phyloP scores from a whole-genome alignment of 169 alveolate genomes.

The Perkinsus olseni region DNA sequence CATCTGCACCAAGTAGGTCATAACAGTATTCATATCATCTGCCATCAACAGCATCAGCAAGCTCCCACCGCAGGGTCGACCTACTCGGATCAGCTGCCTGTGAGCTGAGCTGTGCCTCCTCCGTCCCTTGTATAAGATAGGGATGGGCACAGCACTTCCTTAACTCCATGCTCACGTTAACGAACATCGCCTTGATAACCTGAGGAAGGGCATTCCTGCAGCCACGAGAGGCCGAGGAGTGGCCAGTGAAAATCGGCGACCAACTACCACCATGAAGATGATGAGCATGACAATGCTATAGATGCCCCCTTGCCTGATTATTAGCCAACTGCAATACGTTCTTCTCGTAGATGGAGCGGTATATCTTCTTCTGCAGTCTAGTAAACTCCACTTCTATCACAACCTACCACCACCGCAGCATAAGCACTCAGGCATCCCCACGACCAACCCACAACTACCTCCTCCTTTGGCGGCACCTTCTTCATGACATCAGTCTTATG shows the following conservation, averaged over 20 bases:
- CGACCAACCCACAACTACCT: background rate
- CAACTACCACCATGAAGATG: too few relatives aligned
- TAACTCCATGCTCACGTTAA: constrained; percentile 70
- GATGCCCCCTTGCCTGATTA: background rate
- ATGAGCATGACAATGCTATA: background rate
- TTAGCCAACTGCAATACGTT: background rate
- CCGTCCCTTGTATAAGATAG: constrained; percentile 85
- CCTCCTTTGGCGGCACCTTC: background rate
- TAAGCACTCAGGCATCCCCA: background rate
- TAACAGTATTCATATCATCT: background rate
- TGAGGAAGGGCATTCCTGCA: background rate
- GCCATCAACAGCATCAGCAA: background rate
- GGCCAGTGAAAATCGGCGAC: too few relatives aligned
- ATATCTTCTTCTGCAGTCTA: background rate
- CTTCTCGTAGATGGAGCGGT: background rate
- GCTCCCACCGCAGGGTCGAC: background rate
- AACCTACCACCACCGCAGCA: background rate
- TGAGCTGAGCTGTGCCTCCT: constrained; percentile 18
- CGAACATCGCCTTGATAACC: background rate
- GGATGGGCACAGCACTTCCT: constrained; percentile 98
- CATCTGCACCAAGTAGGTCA: constrained; percentile 47
- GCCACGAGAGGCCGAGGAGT: background rate
- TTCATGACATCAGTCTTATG: background rate
- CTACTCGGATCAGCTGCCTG: background rate
- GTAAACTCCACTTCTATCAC: background rate